Evolutionary conservation across 768 basidiomycete species (phyloP), one percentile per base, ranked within the genome.

Genomic region (Leccinum barrowsii): DNA sequence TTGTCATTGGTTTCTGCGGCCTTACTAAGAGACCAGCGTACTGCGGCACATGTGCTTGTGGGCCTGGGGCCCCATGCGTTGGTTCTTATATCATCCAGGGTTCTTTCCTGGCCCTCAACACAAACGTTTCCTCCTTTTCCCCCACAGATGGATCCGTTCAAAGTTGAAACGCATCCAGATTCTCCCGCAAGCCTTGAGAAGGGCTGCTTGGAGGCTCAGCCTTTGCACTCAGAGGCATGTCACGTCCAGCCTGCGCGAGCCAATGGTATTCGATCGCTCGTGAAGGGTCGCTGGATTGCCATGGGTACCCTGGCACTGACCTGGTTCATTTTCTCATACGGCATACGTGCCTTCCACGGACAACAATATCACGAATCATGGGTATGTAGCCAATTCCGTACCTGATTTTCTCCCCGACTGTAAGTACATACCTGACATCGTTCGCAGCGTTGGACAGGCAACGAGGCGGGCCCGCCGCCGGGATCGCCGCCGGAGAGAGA

Each of bases 161-260:
- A 61, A 48, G 32, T 28, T n/a, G 56, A 40, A 12, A 15, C 53
- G 6, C 51, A 59, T 48, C 40, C 59, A 57, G 57, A 61, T 2
- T 19, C 7, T 10, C 35, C 57, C 4, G 37, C 51, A 37, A 53
- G 30, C 32, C 59, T 65, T 19, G 69, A 71, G 58, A 67, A 70
- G 28, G 67, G 65, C 5, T 32, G 10, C 37, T 42, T 57, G 44
- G 49, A 55, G n/a, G 8, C 13, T 15, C 42, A 59, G 22, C 54
- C 61, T 19, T 46, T 57, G 42, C 34, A 47, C 35, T 2, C 56
- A n/a, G 60, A 54, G 11, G 6, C 26, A 13, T 47, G 28, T 10
- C 37, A 52, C 0, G 6, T 24, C 3, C 60, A 50, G 21, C 50
- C 26, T 49, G 30, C 15, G 5, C 59, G 12, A 21, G 2, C 32